Evolutionary conservation across 2,329 filamentous ascomycete genomes (phyloP).

Genomic region (Exophiala sp.): DNA sequence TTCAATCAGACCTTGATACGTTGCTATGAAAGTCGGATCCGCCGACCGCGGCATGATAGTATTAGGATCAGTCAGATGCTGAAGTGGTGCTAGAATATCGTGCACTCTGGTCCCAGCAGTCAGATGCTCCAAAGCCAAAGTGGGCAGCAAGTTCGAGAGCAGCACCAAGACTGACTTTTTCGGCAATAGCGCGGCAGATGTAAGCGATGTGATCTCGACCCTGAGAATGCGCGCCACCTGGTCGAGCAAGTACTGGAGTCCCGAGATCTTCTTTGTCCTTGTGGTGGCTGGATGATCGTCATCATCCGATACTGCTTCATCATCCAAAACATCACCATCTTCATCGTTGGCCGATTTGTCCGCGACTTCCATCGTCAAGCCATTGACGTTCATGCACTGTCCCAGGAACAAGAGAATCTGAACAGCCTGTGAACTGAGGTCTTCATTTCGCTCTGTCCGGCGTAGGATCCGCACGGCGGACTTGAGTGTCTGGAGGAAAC

Average conservation of each 20-base stretch:
- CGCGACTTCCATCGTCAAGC: slow-evolving; percentile 45
- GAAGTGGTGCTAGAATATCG: slow-evolving; percentile 64
- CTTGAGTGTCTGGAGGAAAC: slow-evolving; percentile 59
- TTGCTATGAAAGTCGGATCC: slow-evolving; percentile 65
- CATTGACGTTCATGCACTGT: slow-evolving; percentile 59
- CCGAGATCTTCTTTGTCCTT: slow-evolving; percentile 46
- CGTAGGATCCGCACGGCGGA: slow-evolving; percentile 59
- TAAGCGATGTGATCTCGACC: slow-evolving; percentile 64
- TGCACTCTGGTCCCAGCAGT: slow-evolving; percentile 56
- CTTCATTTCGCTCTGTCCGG: slow-evolving; percentile 63
- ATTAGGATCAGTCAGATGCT: slow-evolving; percentile 74
- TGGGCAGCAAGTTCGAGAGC: slow-evolving; percentile 64
- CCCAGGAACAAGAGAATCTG: slow-evolving; percentile 82
- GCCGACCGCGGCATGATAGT: slow-evolving; percentile 51
- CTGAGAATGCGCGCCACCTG: slow-evolving; percentile 76
- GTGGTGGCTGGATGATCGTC: slow-evolving; percentile 36
- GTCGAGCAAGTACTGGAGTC: slow-evolving; percentile 71
- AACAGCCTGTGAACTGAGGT: slow-evolving; percentile 72
- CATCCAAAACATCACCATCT: slow-evolving; percentile 34
- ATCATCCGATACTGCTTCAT: slow-evolving; percentile 44
- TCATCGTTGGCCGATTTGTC: slow-evolving; percentile 41
- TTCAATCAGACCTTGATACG: slow-evolving; percentile 67
- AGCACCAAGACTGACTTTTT: slow-evolving; percentile 75
- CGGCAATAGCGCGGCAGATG: slow-evolving; percentile 61
- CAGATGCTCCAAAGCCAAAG: slow-evolving; percentile 57